Percentiles rank a stretch among this genome's conserved stretches.
These are phyloP conservation scores for Linnemannia zychae DNA, from an alignment of 192 early-diverging fungal species.

Conservation along the genomic window DNA sequence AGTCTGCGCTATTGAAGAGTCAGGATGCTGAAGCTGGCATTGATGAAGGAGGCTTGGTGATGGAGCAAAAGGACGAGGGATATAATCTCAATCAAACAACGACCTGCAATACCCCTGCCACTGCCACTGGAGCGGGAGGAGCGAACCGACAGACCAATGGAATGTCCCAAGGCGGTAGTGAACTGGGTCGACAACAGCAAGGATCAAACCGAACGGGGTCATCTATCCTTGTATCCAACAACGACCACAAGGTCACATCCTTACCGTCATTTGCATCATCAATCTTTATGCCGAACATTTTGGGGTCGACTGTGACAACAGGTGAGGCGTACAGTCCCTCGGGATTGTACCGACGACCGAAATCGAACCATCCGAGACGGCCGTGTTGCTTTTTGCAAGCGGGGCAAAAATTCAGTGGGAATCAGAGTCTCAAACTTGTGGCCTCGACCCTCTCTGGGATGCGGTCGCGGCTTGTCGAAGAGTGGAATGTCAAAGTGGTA, in stretches of 20 bases:
- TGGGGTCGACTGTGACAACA: neutral
- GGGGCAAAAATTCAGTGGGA: slow-evolving; percentile 55
- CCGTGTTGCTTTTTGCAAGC: slow-evolving; percentile 57
- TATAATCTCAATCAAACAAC: neutral
- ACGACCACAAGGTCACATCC: slow-evolving; percentile 17
- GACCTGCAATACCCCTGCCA: neutral
- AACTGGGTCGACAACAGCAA: neutral
- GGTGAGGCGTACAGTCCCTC: neutral
- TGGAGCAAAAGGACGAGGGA: neutral
- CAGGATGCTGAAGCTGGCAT: neutral
- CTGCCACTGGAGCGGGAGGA: neutral
- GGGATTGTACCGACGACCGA: neutral
- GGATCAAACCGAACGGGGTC: neutral
- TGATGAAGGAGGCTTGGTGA: neutral
- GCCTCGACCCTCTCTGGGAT: neutral
- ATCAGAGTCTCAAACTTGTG: slow-evolving; percentile 49
- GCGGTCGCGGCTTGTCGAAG: slow-evolving; percentile 42
- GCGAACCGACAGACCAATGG: neutral
- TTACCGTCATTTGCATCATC: slow-evolving; percentile 39
- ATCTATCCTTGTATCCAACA: neutral
- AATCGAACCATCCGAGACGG: slow-evolving; percentile 31
- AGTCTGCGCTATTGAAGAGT: neutral
- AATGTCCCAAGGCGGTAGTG: neutral
- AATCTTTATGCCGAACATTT: slow-evolving; percentile 9
- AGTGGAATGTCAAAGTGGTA: slow-evolving; percentile 64